Evolutionary conservation across 371 early-diverging fungal genomes (phyloP).

Genomic region (Apophysomyces trapeziformis): DNA sequence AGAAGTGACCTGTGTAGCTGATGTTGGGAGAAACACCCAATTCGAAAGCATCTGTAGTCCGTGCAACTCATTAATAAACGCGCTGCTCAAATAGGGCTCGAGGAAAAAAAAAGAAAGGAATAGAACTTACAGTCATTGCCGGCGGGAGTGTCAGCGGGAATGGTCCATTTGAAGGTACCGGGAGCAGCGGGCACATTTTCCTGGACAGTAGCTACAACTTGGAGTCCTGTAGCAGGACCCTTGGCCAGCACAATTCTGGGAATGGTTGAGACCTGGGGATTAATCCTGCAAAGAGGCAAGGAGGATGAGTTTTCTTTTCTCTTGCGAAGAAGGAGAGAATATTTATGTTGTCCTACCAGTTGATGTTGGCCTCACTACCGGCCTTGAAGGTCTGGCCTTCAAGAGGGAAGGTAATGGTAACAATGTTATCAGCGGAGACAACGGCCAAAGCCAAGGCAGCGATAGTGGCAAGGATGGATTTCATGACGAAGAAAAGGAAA

Average conservation of each 20-base stretch:
- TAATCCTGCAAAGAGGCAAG: constrained; percentile 17
- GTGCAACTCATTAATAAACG: neutral
- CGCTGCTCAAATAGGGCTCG: neutral
- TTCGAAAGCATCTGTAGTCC: constrained; percentile 29
- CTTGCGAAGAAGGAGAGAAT: neutral
- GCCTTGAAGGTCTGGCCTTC: constrained; percentile 18
- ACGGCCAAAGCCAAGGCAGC: constrained; percentile 26
- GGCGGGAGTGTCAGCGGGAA: constrained; percentile 28
- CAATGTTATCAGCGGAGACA: constrained; percentile 21
- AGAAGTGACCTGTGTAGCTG: constrained; percentile 32
- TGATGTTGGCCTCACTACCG: constrained; percentile 21
- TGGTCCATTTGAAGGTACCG: constrained; percentile 25
- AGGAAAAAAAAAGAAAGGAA: neutral
- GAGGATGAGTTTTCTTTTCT: neutral
- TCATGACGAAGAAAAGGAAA: constrained; percentile 15
- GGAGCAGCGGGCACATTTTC: constrained; percentile 22
- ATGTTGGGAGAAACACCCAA: constrained; percentile 36
- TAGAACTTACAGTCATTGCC: constrained; percentile 30
- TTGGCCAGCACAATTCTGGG: constrained; percentile 30
- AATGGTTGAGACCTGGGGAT: constrained; percentile 26
- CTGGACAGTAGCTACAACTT: constrained; percentile 21
- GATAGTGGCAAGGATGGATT: constrained; percentile 30
- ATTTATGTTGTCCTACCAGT: constrained; percentile 27
- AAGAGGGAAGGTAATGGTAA: constrained; percentile 22
- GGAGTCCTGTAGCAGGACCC: constrained; percentile 28